A percentile compares a stretch with the other conserved stretches of the same genome.
Conservation (phyloP, 2,329 filamentous ascomycete species). For the Thielaviopsis ethacetica region DNA sequence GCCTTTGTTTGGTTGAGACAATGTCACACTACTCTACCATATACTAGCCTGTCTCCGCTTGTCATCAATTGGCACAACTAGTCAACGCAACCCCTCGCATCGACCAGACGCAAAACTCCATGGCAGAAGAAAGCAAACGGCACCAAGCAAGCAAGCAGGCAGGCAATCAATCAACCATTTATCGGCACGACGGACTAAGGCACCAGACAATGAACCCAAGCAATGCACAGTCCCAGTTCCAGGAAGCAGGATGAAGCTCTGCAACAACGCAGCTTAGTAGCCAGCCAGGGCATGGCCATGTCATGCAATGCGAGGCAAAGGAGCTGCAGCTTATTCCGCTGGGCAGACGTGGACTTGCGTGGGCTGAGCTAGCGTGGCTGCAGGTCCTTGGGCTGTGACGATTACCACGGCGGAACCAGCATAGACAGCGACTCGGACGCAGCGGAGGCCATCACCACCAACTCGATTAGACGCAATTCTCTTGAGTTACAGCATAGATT, state of each 20-base stretch:
- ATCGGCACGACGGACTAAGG: not conserved
- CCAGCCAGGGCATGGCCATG: not conserved
- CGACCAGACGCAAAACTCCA: not conserved
- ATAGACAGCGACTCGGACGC: not conserved
- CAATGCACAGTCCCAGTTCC: not conserved
- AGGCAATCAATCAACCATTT: not conserved
- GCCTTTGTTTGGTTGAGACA: not conserved
- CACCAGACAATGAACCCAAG: not conserved
- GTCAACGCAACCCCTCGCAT: not conserved
- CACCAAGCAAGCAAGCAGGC: not conserved
- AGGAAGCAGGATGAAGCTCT: no score
- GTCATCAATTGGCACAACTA: not conserved
- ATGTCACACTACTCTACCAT: not conserved
- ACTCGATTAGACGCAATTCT: not conserved
- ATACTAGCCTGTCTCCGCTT: not conserved
- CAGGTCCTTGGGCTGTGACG: not conserved
- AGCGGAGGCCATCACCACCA: not conserved
- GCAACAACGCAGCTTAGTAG: no score
- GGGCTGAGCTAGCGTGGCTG: not conserved
- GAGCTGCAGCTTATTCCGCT: not conserved
- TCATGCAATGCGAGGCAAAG: not conserved
- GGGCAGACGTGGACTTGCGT: not conserved
- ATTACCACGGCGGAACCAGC: not conserved
- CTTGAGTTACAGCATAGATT: not conserved
- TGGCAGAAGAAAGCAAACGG: not conserved